These are phyloP conservation scores for Torulaspora globosa DNA, from an alignment of 1,139 yeast species.

Conservation along the genomic window DNA sequence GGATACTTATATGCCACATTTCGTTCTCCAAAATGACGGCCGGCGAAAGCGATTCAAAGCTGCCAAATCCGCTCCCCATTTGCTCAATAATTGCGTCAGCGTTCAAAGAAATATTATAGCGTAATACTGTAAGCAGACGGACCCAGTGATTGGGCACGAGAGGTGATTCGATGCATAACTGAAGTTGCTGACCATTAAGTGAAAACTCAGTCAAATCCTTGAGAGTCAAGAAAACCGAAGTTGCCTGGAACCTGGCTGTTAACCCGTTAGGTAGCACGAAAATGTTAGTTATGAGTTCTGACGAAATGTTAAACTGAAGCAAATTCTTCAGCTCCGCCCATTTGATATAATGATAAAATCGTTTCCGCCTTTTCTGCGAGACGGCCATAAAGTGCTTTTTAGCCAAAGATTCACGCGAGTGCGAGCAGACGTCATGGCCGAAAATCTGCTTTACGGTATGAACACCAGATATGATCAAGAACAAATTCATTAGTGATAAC, in stretches of 20 bases:
- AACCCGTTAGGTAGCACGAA: slow-evolving; percentile 47
- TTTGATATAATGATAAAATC: slow-evolving; percentile 17
- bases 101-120: slow-evolving; percentile 31
- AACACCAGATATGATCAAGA: slow-evolving; percentile 51
- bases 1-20: slow-evolving; percentile 40
- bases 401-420: slow-evolving; percentile 35
- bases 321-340: slow-evolving; percentile 23
- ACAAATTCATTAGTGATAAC: slow-evolving; percentile 50
- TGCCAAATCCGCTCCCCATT: slow-evolving; percentile 32
- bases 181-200: slow-evolving; percentile 38
- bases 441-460: slow-evolving; percentile 50
- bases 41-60: slow-evolving; percentile 45
- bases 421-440: slow-evolving; percentile 28
- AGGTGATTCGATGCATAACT: slow-evolving; percentile 56
- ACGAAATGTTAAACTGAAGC: slow-evolving; percentile 27
- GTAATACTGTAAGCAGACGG: slow-evolving; percentile 45
- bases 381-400: slow-evolving; percentile 27
- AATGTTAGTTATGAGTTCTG: slow-evolving; percentile 31
- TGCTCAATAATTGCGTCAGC: slow-evolving; percentile 32
- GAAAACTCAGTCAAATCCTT: slow-evolving; percentile 19
- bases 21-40: slow-evolving; percentile 39
- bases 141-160: slow-evolving; percentile 47
- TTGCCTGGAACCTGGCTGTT: slow-evolving; percentile 46
- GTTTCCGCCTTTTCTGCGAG: slow-evolving; percentile 23
- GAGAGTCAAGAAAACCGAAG: slow-evolving; percentile 28